Conservation (phyloP, 1,284 basidiomycete species). For the Fistulinella cinereoalba region DNA sequence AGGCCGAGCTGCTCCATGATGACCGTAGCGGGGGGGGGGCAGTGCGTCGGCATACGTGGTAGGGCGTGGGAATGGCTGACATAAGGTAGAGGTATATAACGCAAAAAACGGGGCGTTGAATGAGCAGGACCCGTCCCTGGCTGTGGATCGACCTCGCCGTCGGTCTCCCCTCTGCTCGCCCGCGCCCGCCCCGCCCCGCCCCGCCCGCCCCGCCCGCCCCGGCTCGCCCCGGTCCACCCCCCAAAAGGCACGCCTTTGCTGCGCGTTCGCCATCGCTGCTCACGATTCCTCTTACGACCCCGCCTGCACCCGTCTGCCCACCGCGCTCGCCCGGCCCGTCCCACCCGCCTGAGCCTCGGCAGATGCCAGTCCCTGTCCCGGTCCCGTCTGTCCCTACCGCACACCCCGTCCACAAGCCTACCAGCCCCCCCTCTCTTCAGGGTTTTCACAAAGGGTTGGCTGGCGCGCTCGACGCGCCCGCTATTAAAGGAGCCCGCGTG, state of each 20-base stretch:
- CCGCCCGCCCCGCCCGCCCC: slow-evolving; percentile 29
- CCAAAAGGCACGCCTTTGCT: slow-evolving; percentile 89
- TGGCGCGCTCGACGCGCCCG: slow-evolving; percentile 62
- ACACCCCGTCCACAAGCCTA: slow-evolving; percentile 61
- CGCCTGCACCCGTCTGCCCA: slow-evolving; percentile 37
- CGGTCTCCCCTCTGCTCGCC: slow-evolving; percentile 39
- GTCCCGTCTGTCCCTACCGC: slow-evolving; percentile 59
- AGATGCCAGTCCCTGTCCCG: slow-evolving; percentile 86
- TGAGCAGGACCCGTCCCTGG: slow-evolving; percentile 31
- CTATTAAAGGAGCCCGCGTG: slow-evolving; percentile 80
- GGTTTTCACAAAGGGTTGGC: slow-evolving; percentile 74
- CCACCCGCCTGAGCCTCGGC: slow-evolving; percentile 42
- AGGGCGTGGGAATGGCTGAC: slow-evolving; percentile 31
- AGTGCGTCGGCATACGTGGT: too few species aligned
- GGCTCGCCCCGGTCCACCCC: slow-evolving; percentile 29
- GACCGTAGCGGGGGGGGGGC: too few species aligned
- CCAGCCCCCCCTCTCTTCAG: slow-evolving; percentile 39
- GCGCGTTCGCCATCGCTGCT: slow-evolving; percentile 74
- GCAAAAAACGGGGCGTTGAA: slow-evolving; percentile 20
- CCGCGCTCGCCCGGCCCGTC: slow-evolving; percentile 42
- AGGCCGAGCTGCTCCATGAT: slow-evolving; percentile 36
- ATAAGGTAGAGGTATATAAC: slow-evolving; percentile 32
- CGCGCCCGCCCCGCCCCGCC: slow-evolving; percentile 32
- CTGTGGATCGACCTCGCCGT: slow-evolving; percentile 48
- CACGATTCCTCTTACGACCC: slow-evolving; percentile 50